Evolutionary conservation across 768 basidiomycete species (phyloP).

Genomic region (Russula ochroleuca): DNA sequence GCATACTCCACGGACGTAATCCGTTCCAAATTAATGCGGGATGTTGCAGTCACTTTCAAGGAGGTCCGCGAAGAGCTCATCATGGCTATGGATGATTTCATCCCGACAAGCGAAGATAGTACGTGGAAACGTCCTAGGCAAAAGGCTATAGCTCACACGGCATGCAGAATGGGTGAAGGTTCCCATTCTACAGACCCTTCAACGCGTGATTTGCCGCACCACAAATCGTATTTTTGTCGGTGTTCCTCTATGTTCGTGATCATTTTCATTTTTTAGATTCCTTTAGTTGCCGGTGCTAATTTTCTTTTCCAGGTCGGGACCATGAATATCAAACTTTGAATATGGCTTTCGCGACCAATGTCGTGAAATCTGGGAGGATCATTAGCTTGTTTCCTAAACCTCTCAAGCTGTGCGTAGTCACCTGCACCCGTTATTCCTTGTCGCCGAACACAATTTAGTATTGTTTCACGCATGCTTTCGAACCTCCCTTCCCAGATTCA

Average conservation of each 20-base stretch:
- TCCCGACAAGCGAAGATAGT: neutral
- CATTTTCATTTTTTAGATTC: neutral
- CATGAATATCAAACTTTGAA: conserved; percentile 35
- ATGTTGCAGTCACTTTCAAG: neutral
- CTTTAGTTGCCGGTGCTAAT: neutral
- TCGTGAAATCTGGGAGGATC: conserved; percentile 33
- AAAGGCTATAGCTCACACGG: neutral
- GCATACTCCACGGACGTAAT: neutral
- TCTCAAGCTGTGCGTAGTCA: conserved; percentile 41
- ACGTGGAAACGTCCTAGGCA: neutral
- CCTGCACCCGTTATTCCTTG: neutral
- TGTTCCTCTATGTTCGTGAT: conserved; percentile 37
- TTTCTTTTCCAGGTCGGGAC: conserved; percentile 38
- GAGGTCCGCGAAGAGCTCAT: neutral
- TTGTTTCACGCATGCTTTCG: neutral
- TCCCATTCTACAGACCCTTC: conserved; percentile 27
- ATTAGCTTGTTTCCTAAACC: conserved; percentile 41
- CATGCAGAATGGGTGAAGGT: conserved; percentile 37
- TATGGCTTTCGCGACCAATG: conserved; percentile 35
- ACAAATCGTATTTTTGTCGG: conserved; percentile 38
- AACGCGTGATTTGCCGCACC: conserved; percentile 40
- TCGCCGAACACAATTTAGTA: neutral
- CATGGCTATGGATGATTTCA: neutral
- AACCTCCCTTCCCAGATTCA: neutral
- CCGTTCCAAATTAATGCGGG: neutral